These are phyloP conservation scores for Taphrina wiesneri DNA, from an alignment of 1,139 yeast species.

Conservation along the genomic window DNA sequence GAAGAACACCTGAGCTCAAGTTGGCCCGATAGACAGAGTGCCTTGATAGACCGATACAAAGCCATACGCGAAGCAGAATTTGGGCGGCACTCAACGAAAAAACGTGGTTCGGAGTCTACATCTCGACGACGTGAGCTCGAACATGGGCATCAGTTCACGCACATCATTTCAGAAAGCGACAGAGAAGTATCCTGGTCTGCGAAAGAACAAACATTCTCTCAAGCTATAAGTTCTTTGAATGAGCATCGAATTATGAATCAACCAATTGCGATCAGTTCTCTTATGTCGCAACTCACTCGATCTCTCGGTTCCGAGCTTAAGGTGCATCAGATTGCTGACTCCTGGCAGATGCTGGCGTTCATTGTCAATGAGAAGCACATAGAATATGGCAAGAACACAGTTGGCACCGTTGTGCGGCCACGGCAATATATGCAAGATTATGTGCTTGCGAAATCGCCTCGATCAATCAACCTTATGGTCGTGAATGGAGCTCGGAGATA, in stretches of 20 bases:
- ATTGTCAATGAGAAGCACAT: slow-evolving; percentile 42
- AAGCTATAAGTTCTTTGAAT: slow-evolving; percentile 23
- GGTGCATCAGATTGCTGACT: slow-evolving; percentile 47
- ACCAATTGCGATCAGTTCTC: slow-evolving; percentile 20
- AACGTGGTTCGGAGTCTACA: neutral
- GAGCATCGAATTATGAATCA: slow-evolving; percentile 22
- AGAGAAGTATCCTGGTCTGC: slow-evolving; percentile 17
- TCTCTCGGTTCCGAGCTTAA: slow-evolving; percentile 16
- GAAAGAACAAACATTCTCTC: slow-evolving; percentile 20
- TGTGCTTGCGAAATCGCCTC: slow-evolving; percentile 44
- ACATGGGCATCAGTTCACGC: neutral
- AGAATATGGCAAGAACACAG: slow-evolving; percentile 40
- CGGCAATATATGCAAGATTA: slow-evolving; percentile 52
- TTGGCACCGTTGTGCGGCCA: slow-evolving; percentile 47
- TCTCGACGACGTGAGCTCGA: neutral
- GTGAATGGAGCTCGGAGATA: slow-evolving; percentile 60
- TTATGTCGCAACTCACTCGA: slow-evolving; percentile 17
- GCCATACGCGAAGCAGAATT: neutral
- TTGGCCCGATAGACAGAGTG: slow-evolving; percentile 78
- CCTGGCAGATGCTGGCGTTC: slow-evolving; percentile 46
- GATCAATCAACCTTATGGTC: slow-evolving; percentile 44
- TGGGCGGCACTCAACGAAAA: neutral
- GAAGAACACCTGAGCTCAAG: slow-evolving; percentile 72
- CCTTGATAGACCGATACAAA: slow-evolving; percentile 60
- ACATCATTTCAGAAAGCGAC: neutral